These are phyloP conservation scores for Seiridium cupressi DNA, from an alignment of 2,329 filamentous ascomycete genomes.

Conservation along the genomic window DNA sequence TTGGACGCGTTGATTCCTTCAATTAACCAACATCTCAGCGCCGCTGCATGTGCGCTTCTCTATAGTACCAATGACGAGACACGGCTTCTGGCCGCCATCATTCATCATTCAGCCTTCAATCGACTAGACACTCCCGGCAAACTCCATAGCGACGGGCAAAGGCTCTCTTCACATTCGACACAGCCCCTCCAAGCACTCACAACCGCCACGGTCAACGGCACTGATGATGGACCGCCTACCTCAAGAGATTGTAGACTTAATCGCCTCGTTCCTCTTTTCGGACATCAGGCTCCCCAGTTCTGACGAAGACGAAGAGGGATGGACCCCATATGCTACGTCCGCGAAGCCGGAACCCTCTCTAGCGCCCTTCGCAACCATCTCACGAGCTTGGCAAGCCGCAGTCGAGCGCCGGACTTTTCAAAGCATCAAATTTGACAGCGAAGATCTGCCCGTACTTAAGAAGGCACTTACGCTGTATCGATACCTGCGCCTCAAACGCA, in stretches of 20 bases:
- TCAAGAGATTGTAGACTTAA: background rate
- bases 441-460: background rate
- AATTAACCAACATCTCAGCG: no score
- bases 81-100: no score
- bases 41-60: no score
- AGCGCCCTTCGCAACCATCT: background rate
- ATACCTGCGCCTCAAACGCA: background rate
- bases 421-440: background rate
- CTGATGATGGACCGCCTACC: background rate
- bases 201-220: no score
- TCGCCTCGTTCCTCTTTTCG: background rate
- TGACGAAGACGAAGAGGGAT: background rate
- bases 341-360: background rate
- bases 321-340: background rate
- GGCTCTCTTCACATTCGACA: no score
- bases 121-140: no score
- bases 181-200: no score
- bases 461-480: background rate
- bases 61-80: no score
- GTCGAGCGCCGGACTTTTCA: background rate
- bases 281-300: background rate
- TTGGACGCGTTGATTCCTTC: no score
- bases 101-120: no score
- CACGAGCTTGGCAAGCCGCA: background rate
- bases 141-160: no score